Percentiles rank a stretch among this genome's conserved stretches.
phyloP scores from a whole-genome alignment of 73 alveolate species.

The Loxodes magnus region DNA sequence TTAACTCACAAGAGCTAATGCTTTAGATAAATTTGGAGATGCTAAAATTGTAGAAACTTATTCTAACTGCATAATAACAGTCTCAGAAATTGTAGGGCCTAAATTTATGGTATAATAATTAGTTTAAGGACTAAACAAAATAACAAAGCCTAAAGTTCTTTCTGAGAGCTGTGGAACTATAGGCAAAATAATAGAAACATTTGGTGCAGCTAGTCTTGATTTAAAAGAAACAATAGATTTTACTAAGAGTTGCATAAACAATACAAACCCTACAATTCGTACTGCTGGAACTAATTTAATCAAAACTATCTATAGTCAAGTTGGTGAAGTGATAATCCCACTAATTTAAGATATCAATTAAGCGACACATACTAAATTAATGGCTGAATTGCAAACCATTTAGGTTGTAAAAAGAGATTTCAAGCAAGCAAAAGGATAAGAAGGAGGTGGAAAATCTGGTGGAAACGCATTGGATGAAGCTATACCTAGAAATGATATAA shows the following conservation, averaged over 20 bases:
- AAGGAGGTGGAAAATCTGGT: conserved; percentile 25
- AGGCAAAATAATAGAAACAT: conserved; percentile 39
- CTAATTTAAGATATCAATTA: conserved; percentile 72
- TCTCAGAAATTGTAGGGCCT: conserved; percentile 48
- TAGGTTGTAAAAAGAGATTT: conserved; percentile 37
- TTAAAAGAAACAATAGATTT: conserved; percentile 64
- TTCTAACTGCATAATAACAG: conserved; percentile 25
- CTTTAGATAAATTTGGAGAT: conserved; percentile 65
- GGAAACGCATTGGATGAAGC: conserved; percentile 39
- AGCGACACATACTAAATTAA: conserved; percentile 57
- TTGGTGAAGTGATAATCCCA: conserved; percentile 57
- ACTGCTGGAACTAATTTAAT: conserved; percentile 48
- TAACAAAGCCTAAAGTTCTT: conserved; percentile 45
- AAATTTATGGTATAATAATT: conserved; percentile 33
- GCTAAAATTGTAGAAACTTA: conserved; percentile 31
- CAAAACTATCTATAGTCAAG: conserved; percentile 47
- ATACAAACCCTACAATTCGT: conserved; percentile 60
- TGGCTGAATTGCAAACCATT: conserved; percentile 51
- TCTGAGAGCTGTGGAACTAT: conserved; percentile 47
- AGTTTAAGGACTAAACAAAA: conserved; percentile 25
- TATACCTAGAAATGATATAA: conserved; percentile 64
- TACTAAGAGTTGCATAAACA: conserved; percentile 35
- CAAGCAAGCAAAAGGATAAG: conserved; percentile 52
- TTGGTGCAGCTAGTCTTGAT: conserved; percentile 49
- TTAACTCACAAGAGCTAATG: conserved; percentile 24